A percentile compares a stretch with the other conserved stretches of the same genome.
Evolutionary conservation across 2,329 filamentous ascomycete genomes (phyloP).

Genomic region (Phialophora macrospora): DNA sequence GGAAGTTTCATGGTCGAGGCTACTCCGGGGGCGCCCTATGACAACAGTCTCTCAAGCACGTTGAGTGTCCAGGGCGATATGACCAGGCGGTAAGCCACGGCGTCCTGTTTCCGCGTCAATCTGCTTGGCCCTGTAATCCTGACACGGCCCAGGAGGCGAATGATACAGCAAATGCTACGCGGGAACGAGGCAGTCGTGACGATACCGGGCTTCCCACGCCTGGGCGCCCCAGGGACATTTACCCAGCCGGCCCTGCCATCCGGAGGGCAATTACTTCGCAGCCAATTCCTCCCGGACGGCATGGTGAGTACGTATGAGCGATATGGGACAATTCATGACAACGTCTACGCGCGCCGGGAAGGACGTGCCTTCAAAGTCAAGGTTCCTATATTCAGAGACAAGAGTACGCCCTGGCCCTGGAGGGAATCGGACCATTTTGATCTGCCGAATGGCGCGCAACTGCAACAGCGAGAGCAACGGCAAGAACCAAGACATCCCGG

Average conservation of each 20-base stretch:
- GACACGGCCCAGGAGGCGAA: slow-evolving; percentile 73
- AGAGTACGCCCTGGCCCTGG: slow-evolving; percentile 83
- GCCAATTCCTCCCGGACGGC: slow-evolving; percentile 79
- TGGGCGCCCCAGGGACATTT: slow-evolving; percentile 82
- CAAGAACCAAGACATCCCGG: slow-evolving; percentile 64
- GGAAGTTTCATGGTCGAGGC: slow-evolving; percentile 97
- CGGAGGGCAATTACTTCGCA: slow-evolving; percentile 74
- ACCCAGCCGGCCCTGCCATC: slow-evolving; percentile 76
- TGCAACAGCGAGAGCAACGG: not conserved
- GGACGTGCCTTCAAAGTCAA: slow-evolving; percentile 90
- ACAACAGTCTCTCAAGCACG: slow-evolving; percentile 82
- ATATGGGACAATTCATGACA: slow-evolving; percentile 89
- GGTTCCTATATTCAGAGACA: slow-evolving; percentile 88
- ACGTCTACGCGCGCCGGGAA: slow-evolving; percentile 84
- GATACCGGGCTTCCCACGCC: slow-evolving; percentile 87
- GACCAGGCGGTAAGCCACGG: slow-evolving; percentile 81
- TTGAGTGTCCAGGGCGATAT: slow-evolving; percentile 93
- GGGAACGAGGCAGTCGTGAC: slow-evolving; percentile 45
- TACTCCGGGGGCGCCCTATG: slow-evolving; percentile 92
- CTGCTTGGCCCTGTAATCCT: not conserved
- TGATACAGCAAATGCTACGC: slow-evolving; percentile 71
- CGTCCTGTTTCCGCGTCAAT: slow-evolving; percentile 45
- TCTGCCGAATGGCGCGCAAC: not conserved
- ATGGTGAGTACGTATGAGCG: slow-evolving; percentile 95
- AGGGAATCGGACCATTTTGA: slow-evolving; percentile 67